Percentiles rank a stretch among this genome's conserved stretches.
Conservation (phyloP, 495 filamentous ascomycete species). For the Podospora comata region DNA sequence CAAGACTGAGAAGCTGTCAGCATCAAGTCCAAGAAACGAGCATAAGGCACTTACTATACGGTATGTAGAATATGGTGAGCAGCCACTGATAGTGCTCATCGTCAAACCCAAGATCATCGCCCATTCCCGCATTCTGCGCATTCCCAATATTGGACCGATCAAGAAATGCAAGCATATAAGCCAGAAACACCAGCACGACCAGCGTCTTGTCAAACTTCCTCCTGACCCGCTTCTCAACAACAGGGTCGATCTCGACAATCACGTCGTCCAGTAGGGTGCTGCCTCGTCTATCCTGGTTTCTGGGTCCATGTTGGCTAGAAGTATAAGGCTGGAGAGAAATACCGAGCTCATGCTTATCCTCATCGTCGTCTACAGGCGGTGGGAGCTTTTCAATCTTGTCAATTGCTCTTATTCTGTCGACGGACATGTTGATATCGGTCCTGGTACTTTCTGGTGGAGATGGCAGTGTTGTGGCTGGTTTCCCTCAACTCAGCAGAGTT, state of each 20-base stretch:
- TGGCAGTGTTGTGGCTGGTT: background rate
- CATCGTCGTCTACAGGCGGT: background rate
- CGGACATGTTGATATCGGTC: background rate
- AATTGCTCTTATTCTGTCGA: background rate
- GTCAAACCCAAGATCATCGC: slow-evolving; percentile 40
- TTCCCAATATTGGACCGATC: slow-evolving; percentile 71
- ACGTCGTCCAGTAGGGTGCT: background rate
- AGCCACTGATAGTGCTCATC: slow-evolving; percentile 58
- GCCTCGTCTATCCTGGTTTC: background rate
- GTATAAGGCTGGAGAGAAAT: background rate
- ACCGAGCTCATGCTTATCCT: background rate
- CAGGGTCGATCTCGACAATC: background rate
- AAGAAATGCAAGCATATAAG: slow-evolving; percentile 55
- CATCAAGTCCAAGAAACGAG: background rate
- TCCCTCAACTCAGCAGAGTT: background rate
- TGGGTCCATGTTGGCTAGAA: background rate
- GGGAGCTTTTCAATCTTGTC: background rate
- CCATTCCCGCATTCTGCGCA: slow-evolving; percentile 55
- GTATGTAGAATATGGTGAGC: slow-evolving; percentile 74
- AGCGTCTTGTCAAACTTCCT: background rate
- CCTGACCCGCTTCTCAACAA: background rate
- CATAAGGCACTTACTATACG: slow-evolving; percentile 41
- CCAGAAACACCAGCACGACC: background rate
- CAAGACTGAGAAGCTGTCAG: slow-evolving; percentile 35
- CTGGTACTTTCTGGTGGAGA: background rate